phyloP scores from a whole-genome alignment of 257 asterid species.

The Plectranthus barbatus region DNA sequence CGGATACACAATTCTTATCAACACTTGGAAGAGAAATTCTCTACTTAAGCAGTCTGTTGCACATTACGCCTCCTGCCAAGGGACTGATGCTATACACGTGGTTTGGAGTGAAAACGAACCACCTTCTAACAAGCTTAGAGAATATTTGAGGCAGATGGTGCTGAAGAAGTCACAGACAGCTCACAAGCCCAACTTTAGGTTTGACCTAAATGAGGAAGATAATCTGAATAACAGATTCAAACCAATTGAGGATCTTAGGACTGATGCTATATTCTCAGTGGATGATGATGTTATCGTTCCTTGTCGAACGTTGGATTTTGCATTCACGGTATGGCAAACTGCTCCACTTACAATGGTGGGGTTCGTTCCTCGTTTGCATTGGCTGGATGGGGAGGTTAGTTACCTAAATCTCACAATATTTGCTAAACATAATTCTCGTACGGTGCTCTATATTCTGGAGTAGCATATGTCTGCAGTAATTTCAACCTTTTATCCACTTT shows the following conservation, averaged over 20 bases:
- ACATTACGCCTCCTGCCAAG: slow-evolving; percentile 56
- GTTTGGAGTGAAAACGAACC: slow-evolving; percentile 54
- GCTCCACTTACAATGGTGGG: slow-evolving; percentile 62
- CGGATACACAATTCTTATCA: slow-evolving; percentile 58
- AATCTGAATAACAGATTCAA: slow-evolving; percentile 53
- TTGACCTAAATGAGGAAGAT: slow-evolving; percentile 50
- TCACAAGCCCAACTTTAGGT: slow-evolving; percentile 44
- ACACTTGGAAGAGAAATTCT: slow-evolving; percentile 56
- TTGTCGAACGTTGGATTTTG: slow-evolving; percentile 48
- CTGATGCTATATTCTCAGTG: slow-evolving; percentile 60
- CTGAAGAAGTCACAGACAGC: slow-evolving; percentile 32
- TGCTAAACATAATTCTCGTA: not conserved
- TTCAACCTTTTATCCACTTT: not conserved
- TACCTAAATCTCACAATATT: not conserved
- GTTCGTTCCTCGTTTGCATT: slow-evolving; percentile 63
- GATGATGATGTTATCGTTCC: slow-evolving; percentile 61
- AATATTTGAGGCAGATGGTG: slow-evolving; percentile 32
- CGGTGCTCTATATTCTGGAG: not conserved
- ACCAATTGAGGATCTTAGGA: slow-evolving; percentile 44
- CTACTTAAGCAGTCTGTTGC: slow-evolving; percentile 60
- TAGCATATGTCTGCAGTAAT: not conserved
- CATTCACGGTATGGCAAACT: slow-evolving; percentile 57
- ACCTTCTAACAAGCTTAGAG: slow-evolving; percentile 35
- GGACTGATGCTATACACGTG: slow-evolving; percentile 49
- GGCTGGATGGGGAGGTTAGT: slow-evolving; percentile 45